A percentile compares a stretch with the other conserved stretches of the same genome.
Conservation (phyloP, 2,329 filamentous ascomycete genomes). For the Aspergillus fructus region DNA sequence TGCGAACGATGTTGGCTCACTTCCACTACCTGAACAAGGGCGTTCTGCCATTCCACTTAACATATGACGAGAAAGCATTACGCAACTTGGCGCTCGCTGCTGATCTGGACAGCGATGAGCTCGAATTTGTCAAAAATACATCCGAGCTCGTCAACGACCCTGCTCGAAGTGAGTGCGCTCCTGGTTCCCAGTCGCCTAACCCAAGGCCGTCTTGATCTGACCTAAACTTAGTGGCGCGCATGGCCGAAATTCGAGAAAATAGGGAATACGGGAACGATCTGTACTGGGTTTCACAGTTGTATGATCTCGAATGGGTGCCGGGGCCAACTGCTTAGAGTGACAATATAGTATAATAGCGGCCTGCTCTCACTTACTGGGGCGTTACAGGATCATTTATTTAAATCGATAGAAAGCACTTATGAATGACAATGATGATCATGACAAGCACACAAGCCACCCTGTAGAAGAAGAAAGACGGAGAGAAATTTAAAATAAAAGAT, state of each 20-base stretch:
- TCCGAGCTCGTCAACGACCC: slow-evolving; percentile 7
- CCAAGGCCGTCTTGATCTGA: neutral
- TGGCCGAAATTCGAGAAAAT: slow-evolving; percentile 1
- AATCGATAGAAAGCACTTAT: slow-evolving; percentile 6
- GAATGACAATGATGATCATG: neutral
- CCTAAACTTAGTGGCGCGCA: slow-evolving; percentile 1
- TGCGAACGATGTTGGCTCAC: slow-evolving; percentile 10
- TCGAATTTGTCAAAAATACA: slow-evolving; percentile 9
- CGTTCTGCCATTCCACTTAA: slow-evolving; percentile 10
- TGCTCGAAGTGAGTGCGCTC: neutral
- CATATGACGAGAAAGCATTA: slow-evolving; percentile 13
- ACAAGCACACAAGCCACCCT: neutral
- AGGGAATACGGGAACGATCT: slow-evolving; percentile 4
- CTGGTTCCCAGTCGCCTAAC: neutral
- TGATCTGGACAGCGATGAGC: slow-evolving; percentile 4
- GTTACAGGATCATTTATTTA: neutral
- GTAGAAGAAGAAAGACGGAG: neutral
- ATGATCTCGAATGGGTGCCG: slow-evolving; percentile 10
- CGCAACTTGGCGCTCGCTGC: slow-evolving; percentile 2
- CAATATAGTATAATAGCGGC: slow-evolving; percentile 5
- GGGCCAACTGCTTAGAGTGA: slow-evolving; percentile 7
- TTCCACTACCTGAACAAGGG: slow-evolving; percentile 16
- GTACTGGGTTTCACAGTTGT: slow-evolving; percentile 14
- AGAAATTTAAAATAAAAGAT: neutral
- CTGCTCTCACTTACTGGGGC: neutral